Percentiles rank a stretch among this genome's conserved stretches.
Evolutionary conservation across 371 early-diverging fungal genomes (phyloP).

Genomic region (Mortierella sp.): DNA sequence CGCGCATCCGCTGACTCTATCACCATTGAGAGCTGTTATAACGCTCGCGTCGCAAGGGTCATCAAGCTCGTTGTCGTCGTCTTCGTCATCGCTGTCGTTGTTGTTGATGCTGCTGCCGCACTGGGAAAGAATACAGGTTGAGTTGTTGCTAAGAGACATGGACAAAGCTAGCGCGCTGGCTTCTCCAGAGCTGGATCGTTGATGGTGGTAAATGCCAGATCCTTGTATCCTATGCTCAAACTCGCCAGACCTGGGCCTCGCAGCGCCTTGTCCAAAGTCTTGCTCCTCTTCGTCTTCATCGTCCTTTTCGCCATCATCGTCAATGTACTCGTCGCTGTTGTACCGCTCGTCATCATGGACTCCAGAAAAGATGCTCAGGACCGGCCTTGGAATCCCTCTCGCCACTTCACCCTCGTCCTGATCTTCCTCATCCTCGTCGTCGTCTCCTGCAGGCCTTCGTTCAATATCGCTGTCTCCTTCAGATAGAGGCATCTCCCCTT

Average conservation of each 20-base stretch:
- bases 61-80: neutral
- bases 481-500: neutral
- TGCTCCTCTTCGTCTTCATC: neutral
- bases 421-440: neutral
- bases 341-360: neutral
- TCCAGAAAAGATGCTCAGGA: slow-evolving; percentile 10
- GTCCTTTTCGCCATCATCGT: neutral
- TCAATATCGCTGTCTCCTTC: slow-evolving; percentile 18
- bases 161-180: neutral
- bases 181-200: neutral
- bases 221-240: neutral
- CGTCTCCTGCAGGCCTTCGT: neutral
- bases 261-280: neutral
- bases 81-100: neutral
- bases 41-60: neutral
- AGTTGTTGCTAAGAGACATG: slow-evolving; percentile 8
- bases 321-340: slow-evolving; percentile 9
- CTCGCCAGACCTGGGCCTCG: neutral
- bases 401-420: neutral
- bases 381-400: neutral
- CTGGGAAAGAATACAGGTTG: slow-evolving; percentile 2
- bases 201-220: neutral
- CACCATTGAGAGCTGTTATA: neutral
- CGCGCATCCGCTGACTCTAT: neutral
- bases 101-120: neutral